phyloP scores from a whole-genome alignment of 441 rosid genomes.

The Lepidium campestre region DNA sequence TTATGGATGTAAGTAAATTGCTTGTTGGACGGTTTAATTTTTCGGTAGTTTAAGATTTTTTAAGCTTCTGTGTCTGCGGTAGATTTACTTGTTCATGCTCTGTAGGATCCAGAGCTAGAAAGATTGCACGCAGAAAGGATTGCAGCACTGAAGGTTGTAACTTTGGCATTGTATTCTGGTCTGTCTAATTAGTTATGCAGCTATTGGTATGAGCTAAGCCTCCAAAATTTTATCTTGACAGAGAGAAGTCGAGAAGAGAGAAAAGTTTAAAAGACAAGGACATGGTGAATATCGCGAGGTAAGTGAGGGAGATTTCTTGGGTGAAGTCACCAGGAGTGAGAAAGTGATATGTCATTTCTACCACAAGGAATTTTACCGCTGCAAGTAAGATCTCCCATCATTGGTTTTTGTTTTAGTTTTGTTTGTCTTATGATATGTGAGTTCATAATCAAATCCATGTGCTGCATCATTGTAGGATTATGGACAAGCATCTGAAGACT shows the following conservation, averaged over 20 bases:
- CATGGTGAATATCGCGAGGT: slow-evolving; percentile 87
- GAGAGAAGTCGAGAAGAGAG: slow-evolving; percentile 95
- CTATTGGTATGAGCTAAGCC: neutral
- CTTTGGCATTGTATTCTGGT: neutral
- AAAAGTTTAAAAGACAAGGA: slow-evolving; percentile 70
- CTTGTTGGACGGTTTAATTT: neutral
- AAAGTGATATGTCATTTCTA: slow-evolving; percentile 83
- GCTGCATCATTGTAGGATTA: slow-evolving; percentile 52
- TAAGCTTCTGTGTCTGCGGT: neutral
- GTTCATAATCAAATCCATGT: neutral
- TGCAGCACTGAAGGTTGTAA: slow-evolving; percentile 78
- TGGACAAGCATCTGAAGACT: slow-evolving; percentile 90
- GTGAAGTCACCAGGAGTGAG: slow-evolving; percentile 88
- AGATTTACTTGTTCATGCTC: slow-evolving; percentile 14
- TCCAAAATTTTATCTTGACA: slow-evolving; percentile 13
- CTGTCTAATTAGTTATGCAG: neutral
- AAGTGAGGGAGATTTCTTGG: slow-evolving; percentile 89
- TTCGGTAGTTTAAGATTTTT: neutral
- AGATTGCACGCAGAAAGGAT: slow-evolving; percentile 87
- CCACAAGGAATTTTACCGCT: slow-evolving; percentile 82
- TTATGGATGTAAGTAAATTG: slow-evolving; percentile 74
- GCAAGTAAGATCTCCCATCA: slow-evolving; percentile 63
- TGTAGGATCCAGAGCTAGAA: slow-evolving; percentile 92
- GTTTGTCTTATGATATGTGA: neutral
- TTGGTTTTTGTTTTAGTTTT: neutral